Evolutionary conservation across 805 yeast genomes (phyloP), one percentile per base, ranked within the genome.

Genomic region (Sugiyamaella smithiae): DNA sequence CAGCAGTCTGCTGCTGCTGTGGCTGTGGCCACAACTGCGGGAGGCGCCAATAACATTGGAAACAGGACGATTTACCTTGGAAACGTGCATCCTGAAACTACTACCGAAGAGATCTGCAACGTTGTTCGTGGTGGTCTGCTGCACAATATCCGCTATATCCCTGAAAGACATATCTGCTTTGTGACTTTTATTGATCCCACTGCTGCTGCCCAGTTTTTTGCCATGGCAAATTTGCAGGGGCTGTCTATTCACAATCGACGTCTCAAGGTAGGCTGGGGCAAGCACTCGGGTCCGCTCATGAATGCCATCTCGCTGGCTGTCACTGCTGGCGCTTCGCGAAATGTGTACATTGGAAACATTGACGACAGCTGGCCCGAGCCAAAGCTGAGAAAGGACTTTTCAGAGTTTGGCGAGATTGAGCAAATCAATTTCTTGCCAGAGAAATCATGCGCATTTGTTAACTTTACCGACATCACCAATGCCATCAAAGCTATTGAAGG

Each of bases 1-100:
- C 95, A 88, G 67, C 97, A 93, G 69, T 82, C 95, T 12, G 95
- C 95, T 32, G 97, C 97, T 1, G 97, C 98, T 5, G 96, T 96
- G n/a, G 91, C 95, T 31, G 90, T 91, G 60, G 96, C 97, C 1
- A 85, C 95, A 0, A 81, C 90, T 46, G 95, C 96, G 1, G 97
- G 97, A 11, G 97, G 97, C 20, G 87, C 91, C 22, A 81, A 82
- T 50, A 91, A 91, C 64, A 73, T 89, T 56, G 98, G 98, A 40
- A 91, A 91, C 65, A 76, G 99, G 66, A 90, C 97, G 0, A 90
- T 91, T 32, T 91, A 89, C 64, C 72, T 91, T 55, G 97, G 97
- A 23, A 86, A 85, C 61, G 74, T 93, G 55, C 97, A 91, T 56
- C 89, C 86, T 46, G 95, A 85, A 52, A 82, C 93, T 9, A 84